Evolutionary conservation across 495 filamentous ascomycete species (phyloP).

Genomic region (Hypoxylon rickii): DNA sequence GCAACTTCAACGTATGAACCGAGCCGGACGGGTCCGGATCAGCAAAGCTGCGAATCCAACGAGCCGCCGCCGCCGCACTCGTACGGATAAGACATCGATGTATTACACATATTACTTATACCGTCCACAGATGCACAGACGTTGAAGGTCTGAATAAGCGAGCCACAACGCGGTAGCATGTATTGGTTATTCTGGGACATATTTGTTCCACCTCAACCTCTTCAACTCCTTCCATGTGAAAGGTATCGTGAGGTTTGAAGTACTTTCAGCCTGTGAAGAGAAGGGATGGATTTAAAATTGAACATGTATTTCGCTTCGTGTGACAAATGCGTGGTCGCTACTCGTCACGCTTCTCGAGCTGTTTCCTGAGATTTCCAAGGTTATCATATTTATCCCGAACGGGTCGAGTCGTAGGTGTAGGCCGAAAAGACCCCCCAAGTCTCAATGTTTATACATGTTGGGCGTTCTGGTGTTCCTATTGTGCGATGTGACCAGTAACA

Average conservation of each 20-base stretch:
- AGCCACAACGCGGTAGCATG: background rate
- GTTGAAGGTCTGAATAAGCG: no score
- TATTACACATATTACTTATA: no score
- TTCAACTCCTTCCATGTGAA: constrained; percentile 1
- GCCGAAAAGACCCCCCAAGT: constrained; percentile 2
- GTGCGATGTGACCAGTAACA: constrained; percentile 24
- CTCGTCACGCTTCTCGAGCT: no score
- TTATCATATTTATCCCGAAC: constrained; percentile 5
- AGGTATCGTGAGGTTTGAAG: no score
- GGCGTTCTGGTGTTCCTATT: constrained; percentile 4
- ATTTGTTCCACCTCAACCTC: no score
- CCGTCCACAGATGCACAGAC: no score
- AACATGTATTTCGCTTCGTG: no score
- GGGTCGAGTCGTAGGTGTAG: background rate
- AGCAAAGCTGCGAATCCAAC: constrained; percentile 15
- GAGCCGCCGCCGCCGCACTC: constrained; percentile 1
- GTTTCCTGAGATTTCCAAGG: no score
- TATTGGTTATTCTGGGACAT: no score
- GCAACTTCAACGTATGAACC: constrained; percentile 14
- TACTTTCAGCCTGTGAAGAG: no score
- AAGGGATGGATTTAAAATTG: no score
- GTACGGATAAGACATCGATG: background rate
- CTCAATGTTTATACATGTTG: constrained; percentile 3
- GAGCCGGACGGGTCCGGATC: constrained; percentile 30
- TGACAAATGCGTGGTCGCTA: no score